These are phyloP conservation scores for Podila epigama DNA, from an alignment of 192 early-diverging fungal species.

Conservation along the genomic window DNA sequence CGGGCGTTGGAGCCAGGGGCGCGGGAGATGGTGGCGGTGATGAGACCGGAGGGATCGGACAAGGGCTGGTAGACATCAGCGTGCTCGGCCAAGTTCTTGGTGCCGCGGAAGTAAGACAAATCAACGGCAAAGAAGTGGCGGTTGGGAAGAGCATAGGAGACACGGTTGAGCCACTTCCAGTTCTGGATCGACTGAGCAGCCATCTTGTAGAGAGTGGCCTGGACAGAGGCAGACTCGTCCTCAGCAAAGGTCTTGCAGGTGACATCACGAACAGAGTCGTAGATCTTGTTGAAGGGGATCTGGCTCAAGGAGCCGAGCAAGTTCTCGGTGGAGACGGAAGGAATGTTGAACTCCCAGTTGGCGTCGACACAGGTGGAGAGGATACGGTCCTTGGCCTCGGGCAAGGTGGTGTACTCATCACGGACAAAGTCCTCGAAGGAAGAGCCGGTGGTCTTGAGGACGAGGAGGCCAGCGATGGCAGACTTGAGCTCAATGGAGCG, in stretches of 20 bases:
- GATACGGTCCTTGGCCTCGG: conserved; percentile 78
- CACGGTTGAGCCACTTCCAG: conserved; percentile 62
- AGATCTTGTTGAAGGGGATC: conserved; percentile 63
- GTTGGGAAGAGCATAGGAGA: conserved; percentile 80
- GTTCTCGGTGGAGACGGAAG: conserved; percentile 15
- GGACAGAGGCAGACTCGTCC: conserved; percentile 80
- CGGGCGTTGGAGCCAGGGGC: conserved; percentile 36
- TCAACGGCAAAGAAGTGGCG: conserved; percentile 81
- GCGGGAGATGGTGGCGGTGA: conserved; percentile 74
- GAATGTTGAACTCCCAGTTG: conserved; percentile 65
- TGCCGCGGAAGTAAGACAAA: conserved; percentile 69
- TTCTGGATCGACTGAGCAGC: conserved; percentile 66
- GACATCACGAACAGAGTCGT: conserved; percentile 64
- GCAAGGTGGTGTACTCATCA: conserved; percentile 78
- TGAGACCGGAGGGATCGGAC: conserved; percentile 76
- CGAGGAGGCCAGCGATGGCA: conserved; percentile 74
- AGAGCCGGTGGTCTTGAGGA: conserved; percentile 86
- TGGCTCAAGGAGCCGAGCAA: conserved; percentile 22
- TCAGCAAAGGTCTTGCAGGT: conserved; percentile 80
- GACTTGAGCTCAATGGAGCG: conserved; percentile 60
- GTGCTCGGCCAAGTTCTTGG: conserved; percentile 72
- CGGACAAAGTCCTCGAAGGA: conserved; percentile 76
- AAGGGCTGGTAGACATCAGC: conserved; percentile 78
- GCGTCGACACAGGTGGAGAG: conserved; percentile 77
- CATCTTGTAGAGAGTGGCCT: conserved; percentile 84